These are phyloP conservation scores for Fusarium temperatum DNA, from an alignment of 2,329 filamentous ascomycete genomes.

Conservation along the genomic window DNA sequence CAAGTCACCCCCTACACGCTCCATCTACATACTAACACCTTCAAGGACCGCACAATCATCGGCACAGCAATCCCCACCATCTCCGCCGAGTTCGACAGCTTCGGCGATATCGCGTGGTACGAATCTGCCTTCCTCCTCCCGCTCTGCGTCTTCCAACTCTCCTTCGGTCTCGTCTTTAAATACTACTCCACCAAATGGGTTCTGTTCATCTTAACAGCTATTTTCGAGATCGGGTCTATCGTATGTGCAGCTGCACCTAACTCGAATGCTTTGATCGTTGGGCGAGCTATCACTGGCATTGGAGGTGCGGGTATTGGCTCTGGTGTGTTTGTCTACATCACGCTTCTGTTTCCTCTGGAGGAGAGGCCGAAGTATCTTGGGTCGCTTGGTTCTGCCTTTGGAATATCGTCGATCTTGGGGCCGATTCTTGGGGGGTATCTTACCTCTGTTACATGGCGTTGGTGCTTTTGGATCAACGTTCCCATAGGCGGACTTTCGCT, in stretches of 20 bases:
- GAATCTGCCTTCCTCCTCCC: conserved; percentile 23
- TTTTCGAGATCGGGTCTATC: conserved; percentile 13
- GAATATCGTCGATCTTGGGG: conserved; percentile 3
- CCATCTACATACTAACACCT: accelerated
- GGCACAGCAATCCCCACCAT: conserved; percentile 25
- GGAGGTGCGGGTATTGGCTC: conserved; percentile 24
- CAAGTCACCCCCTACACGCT: accelerated
- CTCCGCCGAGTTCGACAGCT: conserved; percentile 23
- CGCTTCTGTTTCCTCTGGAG: conserved; percentile 1
- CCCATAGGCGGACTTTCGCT: conserved; percentile 16
- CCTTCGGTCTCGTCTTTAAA: conserved; percentile 19
- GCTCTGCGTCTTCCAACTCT: conserved; percentile 25
- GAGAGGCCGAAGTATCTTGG: conserved; percentile 21
- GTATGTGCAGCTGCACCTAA: conserved; percentile 15
- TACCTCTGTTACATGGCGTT: conserved; percentile 18
- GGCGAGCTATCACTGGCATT: conserved; percentile 15
- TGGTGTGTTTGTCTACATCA: conserved; percentile 11
- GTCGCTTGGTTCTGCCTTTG: neutral
- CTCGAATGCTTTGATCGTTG: conserved; percentile 14
- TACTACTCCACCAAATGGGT: conserved; percentile 26
- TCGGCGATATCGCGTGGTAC: conserved; percentile 25
- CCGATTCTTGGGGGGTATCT: conserved; percentile 22
- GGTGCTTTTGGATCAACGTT: conserved; percentile 31
- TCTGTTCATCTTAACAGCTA: neutral
- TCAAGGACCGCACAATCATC: conserved; percentile 18